Base-by-base conservation (phyloP, 2,329 filamentous ascomycete species). In the Rosellinia necatrix region DNA sequence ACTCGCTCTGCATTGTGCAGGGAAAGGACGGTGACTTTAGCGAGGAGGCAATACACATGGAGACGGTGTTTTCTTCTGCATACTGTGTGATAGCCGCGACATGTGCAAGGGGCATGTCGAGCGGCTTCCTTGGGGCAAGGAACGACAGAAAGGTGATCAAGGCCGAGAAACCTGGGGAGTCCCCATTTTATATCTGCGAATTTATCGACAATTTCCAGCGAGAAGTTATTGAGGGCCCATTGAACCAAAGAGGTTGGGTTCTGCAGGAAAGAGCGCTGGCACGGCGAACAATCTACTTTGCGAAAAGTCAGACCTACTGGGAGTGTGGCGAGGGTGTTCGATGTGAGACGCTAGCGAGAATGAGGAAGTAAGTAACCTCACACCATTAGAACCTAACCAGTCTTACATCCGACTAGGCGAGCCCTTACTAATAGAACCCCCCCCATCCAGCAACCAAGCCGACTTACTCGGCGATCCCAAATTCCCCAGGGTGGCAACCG, bases 161-260 rank as follows among this genome's bases (percentile, higher is more conserved):
- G 4, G 19, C 65, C 2, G 29, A 32, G 22, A 58, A 43, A 15
- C 12, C 10, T 2, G 35, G 19, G 35, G 46, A 24, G 1, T 8
- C 25, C 6, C n/a, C 63, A 1, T 42, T 70, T 4, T 72, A 69
- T 37, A 38, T 71, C 10, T 71, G 70, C 24, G 34, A 62, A n/a
- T 12, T 51, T 13, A 65, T 73, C 1, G 73, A 74, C 46, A 60
- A 75, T 55, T 76, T 76, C 54, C 40, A 63, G 5, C 13, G 24
- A 17, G 56, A 76, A 9, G 73, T 76, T 0, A 60, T 69, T 1
- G 42, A 69, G 0, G 61, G 68, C 0, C 12, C 58, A 1, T 58
- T 78, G 2, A 74, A 68, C 48, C 59, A 53, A 4, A 64, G 75
- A 2, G 74, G 70, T 1, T 77, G 75, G 75, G 74, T 75, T 0